Conservation (phyloP, 768 basidiomycete species). For the Xerocomellus amylosporus region DNA sequence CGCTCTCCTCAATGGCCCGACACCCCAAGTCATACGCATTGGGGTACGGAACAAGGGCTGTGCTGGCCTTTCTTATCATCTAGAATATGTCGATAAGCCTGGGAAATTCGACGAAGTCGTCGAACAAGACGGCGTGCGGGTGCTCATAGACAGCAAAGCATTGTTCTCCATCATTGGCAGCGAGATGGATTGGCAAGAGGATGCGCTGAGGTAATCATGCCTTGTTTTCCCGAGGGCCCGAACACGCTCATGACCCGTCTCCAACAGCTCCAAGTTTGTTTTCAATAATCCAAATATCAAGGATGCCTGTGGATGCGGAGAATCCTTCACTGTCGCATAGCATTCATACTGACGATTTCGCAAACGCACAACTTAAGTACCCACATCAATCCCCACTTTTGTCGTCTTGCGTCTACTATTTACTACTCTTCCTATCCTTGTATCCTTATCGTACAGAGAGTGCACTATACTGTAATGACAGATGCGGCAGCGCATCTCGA, state of each 20-base stretch:
- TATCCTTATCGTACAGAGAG: constrained; percentile 28
- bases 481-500: background rate
- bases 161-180: constrained; percentile 97
- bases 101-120: constrained; percentile 95
- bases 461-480: constrained; percentile 10
- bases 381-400: constrained; percentile 7
- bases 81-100: constrained; percentile 91
- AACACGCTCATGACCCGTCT: background rate
- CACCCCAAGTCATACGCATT: constrained; percentile 89
- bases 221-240: background rate
- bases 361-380: constrained; percentile 10
- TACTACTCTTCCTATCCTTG: constrained; percentile 13
- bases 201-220: constrained; percentile 64
- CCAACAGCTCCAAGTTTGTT: constrained; percentile 67
- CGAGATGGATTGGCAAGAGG: constrained; percentile 99
- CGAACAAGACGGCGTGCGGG: constrained; percentile 90
- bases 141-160: constrained; percentile 95
- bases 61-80: constrained; percentile 79
- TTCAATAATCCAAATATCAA: constrained; percentile 93
- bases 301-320: constrained; percentile 93
- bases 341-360: constrained; percentile 6
- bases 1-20: constrained; percentile 73
- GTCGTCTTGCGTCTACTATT: background rate
- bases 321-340: constrained; percentile 71
- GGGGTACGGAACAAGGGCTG: constrained; percentile 98